Percentiles rank a stretch among this genome's conserved stretches.
phyloP scores from a whole-genome alignment of 257 asterid genomes.

The Salvia splendens region DNA sequence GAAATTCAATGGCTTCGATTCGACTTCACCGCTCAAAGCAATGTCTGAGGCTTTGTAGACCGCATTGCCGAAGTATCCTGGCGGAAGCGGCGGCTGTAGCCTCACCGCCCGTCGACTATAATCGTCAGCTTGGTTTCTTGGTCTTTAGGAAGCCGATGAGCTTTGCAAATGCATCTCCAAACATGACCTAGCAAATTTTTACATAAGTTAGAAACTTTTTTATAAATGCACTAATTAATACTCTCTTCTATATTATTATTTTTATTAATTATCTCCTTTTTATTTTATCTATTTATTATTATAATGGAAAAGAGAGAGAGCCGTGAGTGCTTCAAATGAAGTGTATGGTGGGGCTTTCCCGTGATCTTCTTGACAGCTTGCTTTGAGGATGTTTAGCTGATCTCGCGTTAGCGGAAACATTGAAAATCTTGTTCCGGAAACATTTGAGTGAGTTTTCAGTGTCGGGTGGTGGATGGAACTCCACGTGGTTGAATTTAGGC shows the following conservation, averaged over 20 bases:
- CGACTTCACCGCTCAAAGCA: conserved; percentile 53
- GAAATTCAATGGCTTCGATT: conserved; percentile 43
- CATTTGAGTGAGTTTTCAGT: conserved; percentile 24
- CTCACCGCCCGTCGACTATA: conserved; percentile 64
- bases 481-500: conserved; percentile 43
- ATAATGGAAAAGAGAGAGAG: too few species aligned
- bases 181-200: background rate
- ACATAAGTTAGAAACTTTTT: too few species aligned
- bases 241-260: too few species aligned
- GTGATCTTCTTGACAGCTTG: conserved; percentile 51
- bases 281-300: too few species aligned
- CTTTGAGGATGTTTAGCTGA: conserved; percentile 54
- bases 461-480: conserved; percentile 68
- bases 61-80: conserved; percentile 62
- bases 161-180: conserved; percentile 10
- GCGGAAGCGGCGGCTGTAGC: conserved; percentile 54
- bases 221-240: too few species aligned
- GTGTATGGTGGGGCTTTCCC: background rate
- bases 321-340: background rate
- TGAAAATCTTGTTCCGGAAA: conserved; percentile 27
- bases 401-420: conserved; percentile 54
- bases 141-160: background rate
- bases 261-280: too few species aligned
- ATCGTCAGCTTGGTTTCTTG: background rate
- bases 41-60: conserved; percentile 46